These are phyloP conservation scores for Casaregolazyma suthepensis DNA, from an alignment of 1,139 yeast genomes.

Conservation along the genomic window DNA sequence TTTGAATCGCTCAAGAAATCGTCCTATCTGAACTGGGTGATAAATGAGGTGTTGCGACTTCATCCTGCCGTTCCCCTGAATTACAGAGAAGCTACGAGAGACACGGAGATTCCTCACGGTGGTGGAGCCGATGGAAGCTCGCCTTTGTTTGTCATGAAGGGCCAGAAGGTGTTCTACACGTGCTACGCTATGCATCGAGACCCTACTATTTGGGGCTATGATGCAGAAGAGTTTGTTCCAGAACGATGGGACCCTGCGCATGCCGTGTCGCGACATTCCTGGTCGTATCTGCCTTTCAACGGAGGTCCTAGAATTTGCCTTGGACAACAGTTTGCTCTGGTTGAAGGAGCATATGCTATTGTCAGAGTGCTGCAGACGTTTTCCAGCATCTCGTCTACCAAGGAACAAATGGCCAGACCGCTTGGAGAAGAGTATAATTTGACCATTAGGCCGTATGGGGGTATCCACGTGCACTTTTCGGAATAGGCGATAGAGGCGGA, in stretches of 20 bases:
- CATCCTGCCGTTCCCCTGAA: constrained; percentile 55
- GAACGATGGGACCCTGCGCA: constrained; percentile 41
- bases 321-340: constrained; percentile 55
- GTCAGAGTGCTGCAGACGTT: constrained; percentile 38
- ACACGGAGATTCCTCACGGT: constrained; percentile 48
- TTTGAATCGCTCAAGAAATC: constrained; percentile 48
- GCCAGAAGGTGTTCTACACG: constrained; percentile 41
- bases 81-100: constrained; percentile 41
- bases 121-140: constrained; percentile 42
- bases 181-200: constrained; percentile 45
- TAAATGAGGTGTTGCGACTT: constrained; percentile 48
- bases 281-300: constrained; percentile 52
- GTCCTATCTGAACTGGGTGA: constrained; percentile 42
- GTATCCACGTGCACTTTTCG: constrained; percentile 29
- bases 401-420: background rate
- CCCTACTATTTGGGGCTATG: constrained; percentile 43
- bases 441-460: constrained; percentile 35
- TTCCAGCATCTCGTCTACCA: constrained; percentile 11
- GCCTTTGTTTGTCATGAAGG: constrained; percentile 45
- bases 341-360: constrained; percentile 47
- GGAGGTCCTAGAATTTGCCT: constrained; percentile 59
- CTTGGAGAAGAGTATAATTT: constrained; percentile 12
- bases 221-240: constrained; percentile 44
- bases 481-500: background rate
- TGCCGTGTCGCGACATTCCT: constrained; percentile 24